phyloP scores from a whole-genome alignment of 495 filamentous ascomycete species.

The Daldinia decipiens region DNA sequence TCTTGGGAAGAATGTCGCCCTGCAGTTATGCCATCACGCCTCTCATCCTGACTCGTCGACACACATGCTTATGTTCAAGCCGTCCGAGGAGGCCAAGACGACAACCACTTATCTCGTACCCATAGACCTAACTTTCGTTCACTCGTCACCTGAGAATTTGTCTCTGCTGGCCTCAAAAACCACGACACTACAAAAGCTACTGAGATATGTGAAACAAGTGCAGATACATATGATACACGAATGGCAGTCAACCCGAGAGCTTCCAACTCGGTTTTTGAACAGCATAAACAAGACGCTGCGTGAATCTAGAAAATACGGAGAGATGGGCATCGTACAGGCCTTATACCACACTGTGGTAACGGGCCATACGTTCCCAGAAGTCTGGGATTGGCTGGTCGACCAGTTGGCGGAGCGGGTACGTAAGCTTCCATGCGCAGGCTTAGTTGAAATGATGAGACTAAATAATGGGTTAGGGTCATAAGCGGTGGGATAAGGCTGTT shows the following conservation, averaged over 20 bases:
- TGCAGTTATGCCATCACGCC: constrained; percentile 67
- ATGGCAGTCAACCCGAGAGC: constrained; percentile 83
- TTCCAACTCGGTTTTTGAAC: constrained; percentile 78
- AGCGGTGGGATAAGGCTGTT: constrained; percentile 93
- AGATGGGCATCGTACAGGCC: constrained; percentile 73
- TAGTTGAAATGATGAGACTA: constrained; percentile 10
- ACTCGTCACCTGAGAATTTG: constrained; percentile 79
- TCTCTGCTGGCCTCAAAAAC: constrained; percentile 86
- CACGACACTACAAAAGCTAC: constrained; percentile 83
- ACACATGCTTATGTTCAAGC: constrained; percentile 73
- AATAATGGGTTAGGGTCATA: constrained; percentile 73
- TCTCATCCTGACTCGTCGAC: constrained; percentile 80
- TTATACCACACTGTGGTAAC: constrained; percentile 88
- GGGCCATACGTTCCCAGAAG: constrained; percentile 76
- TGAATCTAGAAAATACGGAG: constrained; percentile 39
- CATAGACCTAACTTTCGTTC: constrained; percentile 83
- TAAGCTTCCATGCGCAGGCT: constrained; percentile 7
- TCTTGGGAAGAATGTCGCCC: constrained; percentile 26
- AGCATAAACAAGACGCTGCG: constrained; percentile 74
- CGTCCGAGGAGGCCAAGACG: constrained; percentile 39
- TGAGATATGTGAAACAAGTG: constrained; percentile 82
- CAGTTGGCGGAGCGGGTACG: constrained; percentile 83
- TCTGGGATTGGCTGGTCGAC: constrained; percentile 91
- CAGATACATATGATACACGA: constrained; percentile 78
- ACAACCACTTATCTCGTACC: constrained; percentile 71